Evolutionary conservation across 139 green algal genomes (phyloP).

Genomic region (Coelastrella sp.): DNA sequence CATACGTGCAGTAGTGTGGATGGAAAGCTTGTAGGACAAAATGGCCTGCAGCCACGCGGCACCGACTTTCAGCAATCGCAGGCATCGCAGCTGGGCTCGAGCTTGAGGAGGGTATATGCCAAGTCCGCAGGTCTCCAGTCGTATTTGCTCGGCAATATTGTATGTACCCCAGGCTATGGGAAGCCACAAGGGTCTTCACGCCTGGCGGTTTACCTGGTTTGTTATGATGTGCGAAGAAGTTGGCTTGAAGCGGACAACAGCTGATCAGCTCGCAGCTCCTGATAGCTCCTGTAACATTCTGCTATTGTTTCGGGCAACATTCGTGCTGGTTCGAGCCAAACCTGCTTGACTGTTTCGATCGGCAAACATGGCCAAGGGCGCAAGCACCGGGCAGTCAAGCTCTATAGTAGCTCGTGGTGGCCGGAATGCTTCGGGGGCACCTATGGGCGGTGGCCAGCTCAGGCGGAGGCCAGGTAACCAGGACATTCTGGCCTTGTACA

Average conservation of each 20-base stretch:
- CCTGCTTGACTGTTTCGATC: background rate
- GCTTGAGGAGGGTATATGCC: no score
- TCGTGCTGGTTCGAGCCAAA: background rate
- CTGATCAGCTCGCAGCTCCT: background rate
- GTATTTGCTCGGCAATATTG: no score
- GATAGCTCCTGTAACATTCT: background rate
- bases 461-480: constrained; percentile 48
- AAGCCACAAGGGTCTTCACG: no score
- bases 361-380: constrained; percentile 42
- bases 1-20: background rate
- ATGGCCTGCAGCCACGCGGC: background rate
- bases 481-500: background rate
- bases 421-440: constrained; percentile 37
- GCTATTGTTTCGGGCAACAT: background rate
- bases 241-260: background rate
- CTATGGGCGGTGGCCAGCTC: constrained; percentile 33
- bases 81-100: no score
- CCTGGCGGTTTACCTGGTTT: background rate
- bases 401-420: constrained; percentile 54
- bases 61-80: no score
- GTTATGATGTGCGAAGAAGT: background rate
- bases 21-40: background rate
- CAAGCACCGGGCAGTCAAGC: constrained; percentile 45
- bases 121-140: no score
- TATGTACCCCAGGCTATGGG: no score